A percentile compares a stretch with the other conserved stretches of the same genome.
Evolutionary conservation across 2,329 filamentous ascomycete species (phyloP).

Genomic region (Trichothecium roseum): DNA sequence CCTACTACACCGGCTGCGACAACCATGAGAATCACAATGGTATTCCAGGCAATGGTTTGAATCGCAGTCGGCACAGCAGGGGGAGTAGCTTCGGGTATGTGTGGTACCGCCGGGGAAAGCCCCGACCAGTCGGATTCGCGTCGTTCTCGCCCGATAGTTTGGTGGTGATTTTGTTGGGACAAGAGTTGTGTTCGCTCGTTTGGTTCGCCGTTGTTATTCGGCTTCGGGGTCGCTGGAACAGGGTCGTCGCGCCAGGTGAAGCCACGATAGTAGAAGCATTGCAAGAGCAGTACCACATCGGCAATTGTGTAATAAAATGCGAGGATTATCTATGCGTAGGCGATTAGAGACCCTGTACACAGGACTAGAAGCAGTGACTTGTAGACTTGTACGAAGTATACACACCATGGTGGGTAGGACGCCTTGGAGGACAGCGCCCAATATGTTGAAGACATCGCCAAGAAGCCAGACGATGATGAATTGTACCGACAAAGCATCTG

Average conservation of each 20-base stretch:
- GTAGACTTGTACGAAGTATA: background rate
- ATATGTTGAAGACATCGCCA: constrained; percentile 93
- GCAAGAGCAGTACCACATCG: constrained; percentile 75
- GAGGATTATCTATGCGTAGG: constrained; percentile 56
- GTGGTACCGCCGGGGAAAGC: constrained; percentile 72
- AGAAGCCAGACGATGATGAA: constrained; percentile 90
- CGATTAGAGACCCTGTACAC: background rate
- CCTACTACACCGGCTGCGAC: constrained; percentile 73
- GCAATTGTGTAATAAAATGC: constrained; percentile 89
- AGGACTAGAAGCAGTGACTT: background rate
- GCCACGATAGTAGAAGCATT: constrained; percentile 94
- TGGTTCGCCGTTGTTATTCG: constrained; percentile 25
- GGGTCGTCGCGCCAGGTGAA: constrained; percentile 56
- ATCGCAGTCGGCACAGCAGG: constrained; percentile 37
- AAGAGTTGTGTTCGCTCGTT: constrained; percentile 45
- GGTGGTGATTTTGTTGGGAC: constrained; percentile 26
- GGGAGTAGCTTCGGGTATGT: constrained; percentile 43
- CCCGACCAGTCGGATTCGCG: constrained; percentile 48
- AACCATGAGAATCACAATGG: constrained; percentile 67
- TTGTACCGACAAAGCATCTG: constrained; percentile 79
- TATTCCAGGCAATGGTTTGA: constrained; percentile 62
- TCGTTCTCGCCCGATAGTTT: constrained; percentile 25
- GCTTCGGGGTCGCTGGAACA: constrained; percentile 28
- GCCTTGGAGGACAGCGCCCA: constrained; percentile 82
- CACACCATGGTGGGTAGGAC: constrained; percentile 84